Percentiles rank a stretch among this genome's conserved stretches.
phyloP scores from a whole-genome alignment of 2,329 filamentous ascomycete species.

The Colletotrichum camelliae region DNA sequence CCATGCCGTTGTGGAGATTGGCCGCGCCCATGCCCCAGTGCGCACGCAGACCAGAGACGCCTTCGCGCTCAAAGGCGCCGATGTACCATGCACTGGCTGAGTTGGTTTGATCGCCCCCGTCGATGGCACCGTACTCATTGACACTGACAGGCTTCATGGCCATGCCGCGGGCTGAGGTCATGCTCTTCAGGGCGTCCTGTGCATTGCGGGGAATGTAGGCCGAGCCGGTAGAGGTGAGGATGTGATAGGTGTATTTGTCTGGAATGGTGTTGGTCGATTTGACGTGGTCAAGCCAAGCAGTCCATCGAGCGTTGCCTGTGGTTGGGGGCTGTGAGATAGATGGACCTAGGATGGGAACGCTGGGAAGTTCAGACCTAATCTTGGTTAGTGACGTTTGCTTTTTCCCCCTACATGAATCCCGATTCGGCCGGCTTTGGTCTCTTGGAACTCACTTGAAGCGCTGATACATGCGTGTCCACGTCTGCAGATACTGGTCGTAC shows the following conservation, averaged over 20 bases:
- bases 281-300: neutral
- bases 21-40: neutral
- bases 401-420: no score
- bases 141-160: neutral
- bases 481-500: slow-evolving; percentile 9
- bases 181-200: neutral
- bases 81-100: neutral
- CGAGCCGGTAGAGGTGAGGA: neutral
- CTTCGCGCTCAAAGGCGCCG: neutral
- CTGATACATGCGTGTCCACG: slow-evolving; percentile 8
- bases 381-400: neutral
- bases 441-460: neutral
- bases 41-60: neutral
- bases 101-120: neutral
- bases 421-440: neutral
- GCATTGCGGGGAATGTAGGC: neutral
- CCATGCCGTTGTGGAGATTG: neutral
- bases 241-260: neutral
- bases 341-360: neutral
- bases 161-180: neutral
- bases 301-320: neutral
- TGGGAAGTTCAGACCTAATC: neutral
- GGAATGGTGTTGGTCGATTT: neutral
- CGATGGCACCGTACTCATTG: neutral
- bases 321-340: neutral